Percentiles rank a stretch among this genome's conserved stretches.
These are phyloP conservation scores for Cercospora canescens DNA, from an alignment of 2,329 filamentous ascomycete species.

Conservation along the genomic window DNA sequence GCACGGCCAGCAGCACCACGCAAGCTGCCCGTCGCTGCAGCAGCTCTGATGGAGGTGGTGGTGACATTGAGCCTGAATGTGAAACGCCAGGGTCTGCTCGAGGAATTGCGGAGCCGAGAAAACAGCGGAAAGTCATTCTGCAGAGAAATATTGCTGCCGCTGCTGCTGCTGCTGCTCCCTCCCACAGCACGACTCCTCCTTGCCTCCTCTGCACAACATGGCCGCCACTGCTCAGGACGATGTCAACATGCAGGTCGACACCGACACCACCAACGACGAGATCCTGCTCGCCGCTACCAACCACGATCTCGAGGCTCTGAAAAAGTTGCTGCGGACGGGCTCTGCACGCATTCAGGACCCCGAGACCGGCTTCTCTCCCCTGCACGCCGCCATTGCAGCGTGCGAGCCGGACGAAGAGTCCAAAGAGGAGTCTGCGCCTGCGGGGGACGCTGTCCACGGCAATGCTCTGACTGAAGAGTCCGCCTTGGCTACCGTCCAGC, in stretches of 20 bases:
- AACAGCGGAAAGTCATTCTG: neutral
- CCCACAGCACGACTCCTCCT: too few species aligned
- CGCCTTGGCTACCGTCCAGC: constrained; percentile 67
- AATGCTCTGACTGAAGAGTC: constrained; percentile 52
- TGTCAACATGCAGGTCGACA: constrained; percentile 36
- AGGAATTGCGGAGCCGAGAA: constrained; percentile 2
- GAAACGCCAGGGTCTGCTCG: constrained; percentile 1
- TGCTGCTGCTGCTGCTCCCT: neutral
- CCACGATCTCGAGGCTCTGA: constrained; percentile 67
- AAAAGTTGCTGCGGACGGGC: constrained; percentile 66
- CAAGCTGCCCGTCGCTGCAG: neutral
- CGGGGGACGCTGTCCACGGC: constrained; percentile 36
- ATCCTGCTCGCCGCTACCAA: constrained; percentile 67
- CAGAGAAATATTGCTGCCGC: constrained; percentile 1
- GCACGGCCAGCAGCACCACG: neutral
- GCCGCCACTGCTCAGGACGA: constrained; percentile 12
- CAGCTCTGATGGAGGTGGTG: neutral
- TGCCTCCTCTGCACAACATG: neutral
- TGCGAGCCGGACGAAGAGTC: constrained; percentile 48
- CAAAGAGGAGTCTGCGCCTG: constrained; percentile 31
- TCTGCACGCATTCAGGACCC: constrained; percentile 76
- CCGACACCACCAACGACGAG: constrained; percentile 53
- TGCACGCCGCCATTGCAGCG: constrained; percentile 83
- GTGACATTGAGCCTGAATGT: neutral
- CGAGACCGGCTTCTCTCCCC: constrained; percentile 79